Evolutionary conservation across 768 basidiomycete genomes (phyloP).

Genomic region (Porpolomopsis calyptriformis): DNA sequence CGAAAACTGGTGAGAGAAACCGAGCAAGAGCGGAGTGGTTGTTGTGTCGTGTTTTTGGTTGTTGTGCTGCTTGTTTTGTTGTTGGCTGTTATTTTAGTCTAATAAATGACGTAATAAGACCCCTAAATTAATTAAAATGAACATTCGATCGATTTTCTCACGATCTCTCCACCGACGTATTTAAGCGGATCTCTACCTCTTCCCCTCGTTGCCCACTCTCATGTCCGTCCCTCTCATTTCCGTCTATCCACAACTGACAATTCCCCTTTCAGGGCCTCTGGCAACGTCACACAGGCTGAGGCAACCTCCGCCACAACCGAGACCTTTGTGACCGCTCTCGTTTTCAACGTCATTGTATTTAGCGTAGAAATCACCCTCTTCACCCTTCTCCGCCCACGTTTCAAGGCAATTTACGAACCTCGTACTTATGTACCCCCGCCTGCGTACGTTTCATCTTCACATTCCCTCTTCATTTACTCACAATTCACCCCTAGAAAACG

Average conservation of each 20-base stretch:
- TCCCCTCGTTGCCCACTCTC: slow-evolving; percentile 5
- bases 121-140: too few species aligned
- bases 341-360: slow-evolving; percentile 70
- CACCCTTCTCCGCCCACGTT: slow-evolving; percentile 73
- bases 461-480: slow-evolving; percentile 3
- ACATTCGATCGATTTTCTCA: not conserved
- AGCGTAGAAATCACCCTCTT: slow-evolving; percentile 63
- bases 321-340: slow-evolving; percentile 77
- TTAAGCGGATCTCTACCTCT: too few species aligned
- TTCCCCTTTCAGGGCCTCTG: slow-evolving; percentile 25
- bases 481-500: slow-evolving; percentile 39
- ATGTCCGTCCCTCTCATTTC: slow-evolving; percentile 7
- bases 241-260: not conserved
- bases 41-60: slow-evolving; percentile 81
- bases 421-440: slow-evolving; percentile 52
- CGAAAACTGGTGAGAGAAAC: slow-evolving; percentile 76
- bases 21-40: slow-evolving; percentile 84
- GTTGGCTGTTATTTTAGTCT: slow-evolving; percentile 70
- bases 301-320: slow-evolving; percentile 56
- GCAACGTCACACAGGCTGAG: slow-evolving; percentile 29
- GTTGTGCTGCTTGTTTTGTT: slow-evolving; percentile 69
- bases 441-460: slow-evolving; percentile 23
- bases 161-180: not conserved
- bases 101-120: not conserved
- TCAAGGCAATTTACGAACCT: slow-evolving; percentile 85